phyloP scores from a whole-genome alignment of 495 filamentous ascomycete species.

The Penicillium chermesinum region DNA sequence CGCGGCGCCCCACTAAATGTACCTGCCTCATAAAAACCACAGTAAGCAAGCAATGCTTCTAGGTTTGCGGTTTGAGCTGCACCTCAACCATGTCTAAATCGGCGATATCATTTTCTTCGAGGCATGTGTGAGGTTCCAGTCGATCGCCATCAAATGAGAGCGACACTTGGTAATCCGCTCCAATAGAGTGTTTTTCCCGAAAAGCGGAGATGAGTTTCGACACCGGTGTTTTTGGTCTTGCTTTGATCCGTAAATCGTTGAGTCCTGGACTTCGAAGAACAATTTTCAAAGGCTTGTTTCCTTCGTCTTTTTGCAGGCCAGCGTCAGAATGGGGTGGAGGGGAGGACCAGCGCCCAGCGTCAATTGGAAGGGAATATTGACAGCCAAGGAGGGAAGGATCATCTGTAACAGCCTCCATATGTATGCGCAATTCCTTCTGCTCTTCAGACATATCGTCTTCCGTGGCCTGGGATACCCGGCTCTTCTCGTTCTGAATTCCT shows the following conservation, averaged over 20 bases:
- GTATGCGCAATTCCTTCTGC: constrained; percentile 35
- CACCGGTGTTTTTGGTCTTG: constrained; percentile 52
- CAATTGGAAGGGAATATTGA: constrained; percentile 1
- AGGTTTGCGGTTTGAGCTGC: constrained; percentile 41
- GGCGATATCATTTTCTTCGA: constrained; percentile 68
- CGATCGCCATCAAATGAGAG: constrained; percentile 79
- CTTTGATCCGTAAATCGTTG: constrained; percentile 53
- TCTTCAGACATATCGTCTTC: constrained; percentile 28
- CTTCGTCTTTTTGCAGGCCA: constrained; percentile 9
- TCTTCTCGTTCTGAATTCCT: constrained; percentile 48
- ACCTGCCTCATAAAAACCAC: background rate
- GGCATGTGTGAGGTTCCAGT: constrained; percentile 53
- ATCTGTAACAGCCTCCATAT: constrained; percentile 71
- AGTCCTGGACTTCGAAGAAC: constrained; percentile 54
- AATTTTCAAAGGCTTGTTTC: constrained; percentile 42
- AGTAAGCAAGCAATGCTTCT: background rate
- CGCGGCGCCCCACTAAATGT: background rate
- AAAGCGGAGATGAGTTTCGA: constrained; percentile 51
- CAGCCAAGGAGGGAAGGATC: constrained; percentile 26
- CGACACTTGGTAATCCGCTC: constrained; percentile 47
- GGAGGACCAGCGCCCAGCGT: background rate
- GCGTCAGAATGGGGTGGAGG: background rate
- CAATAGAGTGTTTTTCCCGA: constrained; percentile 39
- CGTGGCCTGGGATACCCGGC: constrained; percentile 23
- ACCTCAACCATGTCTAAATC: constrained; percentile 80